These are phyloP conservation scores for Pontederia crassipes DNA, from an alignment of 176 grass and related monocot genomes.

Conservation along the genomic window DNA sequence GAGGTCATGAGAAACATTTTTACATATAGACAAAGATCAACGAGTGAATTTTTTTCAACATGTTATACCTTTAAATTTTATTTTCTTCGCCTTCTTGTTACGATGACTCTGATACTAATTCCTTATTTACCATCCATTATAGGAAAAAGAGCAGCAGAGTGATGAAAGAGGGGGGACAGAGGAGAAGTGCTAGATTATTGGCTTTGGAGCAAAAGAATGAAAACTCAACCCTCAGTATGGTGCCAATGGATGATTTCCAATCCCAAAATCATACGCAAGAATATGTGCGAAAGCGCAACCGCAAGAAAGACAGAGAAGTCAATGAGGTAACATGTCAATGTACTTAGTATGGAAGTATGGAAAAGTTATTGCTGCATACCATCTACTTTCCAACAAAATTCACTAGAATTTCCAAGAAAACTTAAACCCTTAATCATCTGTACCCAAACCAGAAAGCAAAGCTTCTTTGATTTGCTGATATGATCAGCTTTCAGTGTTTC, in stretches of 20 bases:
- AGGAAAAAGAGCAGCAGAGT: conserved; percentile 16
- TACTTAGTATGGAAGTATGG: not conserved
- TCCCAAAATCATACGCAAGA: conserved; percentile 30
- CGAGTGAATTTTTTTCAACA: no score
- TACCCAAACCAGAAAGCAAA: not conserved
- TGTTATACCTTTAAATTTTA: no score
- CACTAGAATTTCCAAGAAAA: not conserved
- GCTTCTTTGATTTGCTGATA: not conserved
- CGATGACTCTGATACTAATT: no score
- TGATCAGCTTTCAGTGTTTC: not conserved
- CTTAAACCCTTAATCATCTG: no score
- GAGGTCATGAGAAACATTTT: no score
- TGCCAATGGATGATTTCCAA: conserved; percentile 30
- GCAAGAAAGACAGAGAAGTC: conserved; percentile 30
- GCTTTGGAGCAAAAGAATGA: conserved; percentile 51
- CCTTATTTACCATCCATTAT: not conserved
- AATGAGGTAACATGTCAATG: conserved; percentile 17
- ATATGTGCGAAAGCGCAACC: conserved; percentile 17
- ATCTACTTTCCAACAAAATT: not conserved
- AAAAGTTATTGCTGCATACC: not conserved
- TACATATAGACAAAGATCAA: no score
- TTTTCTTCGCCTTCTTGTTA: no score
- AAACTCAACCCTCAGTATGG: conserved; percentile 5
- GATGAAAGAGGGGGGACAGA: conserved; percentile 35
- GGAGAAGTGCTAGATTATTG: conserved; percentile 50